These are phyloP conservation scores for Leccinum subrobustum DNA, from an alignment of 1,284 basidiomycete species.

Conservation along the genomic window DNA sequence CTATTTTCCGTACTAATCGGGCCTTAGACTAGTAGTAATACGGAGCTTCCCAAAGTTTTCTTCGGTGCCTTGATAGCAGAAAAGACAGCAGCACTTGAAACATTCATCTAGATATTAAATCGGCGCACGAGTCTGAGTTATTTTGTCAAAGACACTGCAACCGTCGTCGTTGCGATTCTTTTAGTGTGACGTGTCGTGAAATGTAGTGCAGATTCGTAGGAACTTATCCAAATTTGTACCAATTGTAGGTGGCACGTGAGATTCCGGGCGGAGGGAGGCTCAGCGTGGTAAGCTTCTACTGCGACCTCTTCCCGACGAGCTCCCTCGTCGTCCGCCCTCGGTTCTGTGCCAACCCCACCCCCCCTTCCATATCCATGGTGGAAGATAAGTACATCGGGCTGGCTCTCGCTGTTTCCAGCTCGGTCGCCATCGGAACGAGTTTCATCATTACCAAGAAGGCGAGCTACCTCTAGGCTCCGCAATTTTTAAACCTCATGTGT, in stretches of 20 bases:
- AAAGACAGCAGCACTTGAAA: neutral
- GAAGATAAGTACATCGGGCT: conserved; percentile 94
- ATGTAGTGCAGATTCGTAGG: neutral
- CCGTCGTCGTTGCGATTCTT: neutral
- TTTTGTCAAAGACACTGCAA: neutral
- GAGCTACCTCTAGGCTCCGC: conserved; percentile 14
- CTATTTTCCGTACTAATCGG: too few species aligned
- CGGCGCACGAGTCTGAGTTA: neutral
- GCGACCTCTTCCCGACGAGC: conserved; percentile 10
- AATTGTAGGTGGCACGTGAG: conserved; percentile 16
- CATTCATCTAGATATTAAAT: neutral
- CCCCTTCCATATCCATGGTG: conserved; percentile 49
- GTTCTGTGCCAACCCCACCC: neutral
- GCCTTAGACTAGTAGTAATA: too few species aligned
- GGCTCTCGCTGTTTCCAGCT: conserved; percentile 78
- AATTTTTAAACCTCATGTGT: conserved; percentile 12
- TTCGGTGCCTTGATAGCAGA: conserved; percentile 2
- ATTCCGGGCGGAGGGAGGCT: neutral
- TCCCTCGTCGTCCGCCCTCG: conserved; percentile 4
- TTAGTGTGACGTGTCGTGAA: neutral
- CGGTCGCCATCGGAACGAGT: conserved; percentile 86
- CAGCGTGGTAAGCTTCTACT: conserved; percentile 6
- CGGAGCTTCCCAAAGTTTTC: neutral
- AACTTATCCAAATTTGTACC: neutral
- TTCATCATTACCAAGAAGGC: conserved; percentile 99